Evolutionary conservation across 2,329 filamentous ascomycete species (phyloP).

Genomic region (Ambrosiella beaveri): DNA sequence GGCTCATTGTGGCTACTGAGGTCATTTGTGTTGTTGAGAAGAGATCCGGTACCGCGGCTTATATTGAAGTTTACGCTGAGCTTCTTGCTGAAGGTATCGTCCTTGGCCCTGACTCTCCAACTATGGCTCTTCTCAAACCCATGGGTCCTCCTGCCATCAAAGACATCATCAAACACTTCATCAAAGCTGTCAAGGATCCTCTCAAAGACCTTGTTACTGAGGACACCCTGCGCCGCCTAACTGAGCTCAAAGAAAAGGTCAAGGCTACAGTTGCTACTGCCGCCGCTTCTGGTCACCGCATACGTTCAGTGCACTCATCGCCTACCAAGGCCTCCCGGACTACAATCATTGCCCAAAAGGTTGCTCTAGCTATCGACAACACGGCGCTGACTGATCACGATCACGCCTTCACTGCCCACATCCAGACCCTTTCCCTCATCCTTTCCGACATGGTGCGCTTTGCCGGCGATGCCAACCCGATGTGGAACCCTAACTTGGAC

Average conservation of each 20-base stretch:
- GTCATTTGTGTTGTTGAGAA: constrained; percentile 9
- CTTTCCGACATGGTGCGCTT: constrained; percentile 25
- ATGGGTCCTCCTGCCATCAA: constrained; percentile 35
- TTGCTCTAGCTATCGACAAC: constrained; percentile 61
- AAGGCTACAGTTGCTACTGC: constrained; percentile 23
- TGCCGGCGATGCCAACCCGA: constrained; percentile 1
- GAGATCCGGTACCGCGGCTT: not conserved
- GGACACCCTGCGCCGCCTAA: constrained; percentile 17
- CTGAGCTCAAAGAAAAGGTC: constrained; percentile 18
- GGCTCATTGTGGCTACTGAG: constrained; percentile 7
- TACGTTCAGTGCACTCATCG: constrained; percentile 46
- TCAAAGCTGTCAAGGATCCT: constrained; percentile 22
- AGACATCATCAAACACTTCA: constrained; percentile 26
- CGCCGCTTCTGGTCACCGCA: constrained; percentile 21
- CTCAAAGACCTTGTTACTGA: constrained; percentile 21
- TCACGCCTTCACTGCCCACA: constrained; percentile 47
- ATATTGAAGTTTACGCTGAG: constrained; percentile 32
- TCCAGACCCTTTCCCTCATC: constrained; percentile 25
- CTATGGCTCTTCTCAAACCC: constrained; percentile 42
- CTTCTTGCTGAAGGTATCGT: constrained; percentile 39
- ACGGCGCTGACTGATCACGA: constrained; percentile 54
- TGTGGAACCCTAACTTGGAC: not conserved
- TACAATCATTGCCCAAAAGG: constrained; percentile 65
- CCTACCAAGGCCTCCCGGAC: constrained; percentile 54
- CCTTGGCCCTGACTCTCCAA: constrained; percentile 32